Percentiles rank a stretch among this genome's conserved stretches.
Conservation (phyloP, 805 yeast species). For the Ascoidea tarda region DNA sequence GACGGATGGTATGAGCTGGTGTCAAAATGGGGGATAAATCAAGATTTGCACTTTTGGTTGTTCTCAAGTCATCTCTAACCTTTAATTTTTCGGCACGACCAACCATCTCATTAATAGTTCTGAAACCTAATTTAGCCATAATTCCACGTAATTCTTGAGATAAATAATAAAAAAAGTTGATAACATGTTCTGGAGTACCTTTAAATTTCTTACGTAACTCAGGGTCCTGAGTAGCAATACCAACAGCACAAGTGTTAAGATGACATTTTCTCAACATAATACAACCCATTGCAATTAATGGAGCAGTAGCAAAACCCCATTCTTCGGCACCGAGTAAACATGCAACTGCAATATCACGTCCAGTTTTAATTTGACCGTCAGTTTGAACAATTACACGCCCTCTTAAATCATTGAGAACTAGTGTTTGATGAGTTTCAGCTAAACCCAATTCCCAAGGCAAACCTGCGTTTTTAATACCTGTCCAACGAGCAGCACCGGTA, state of each 20-base stretch:
- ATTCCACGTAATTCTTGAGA: constrained; percentile 83
- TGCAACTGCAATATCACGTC: constrained; percentile 94
- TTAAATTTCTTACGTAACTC: constrained; percentile 79
- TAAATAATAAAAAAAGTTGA: constrained; percentile 91
- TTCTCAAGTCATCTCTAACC: constrained; percentile 75
- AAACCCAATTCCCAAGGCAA: constrained; percentile 98
- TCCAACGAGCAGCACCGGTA: constrained; percentile 98
- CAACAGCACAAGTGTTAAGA: constrained; percentile 90
- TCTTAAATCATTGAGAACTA: constrained; percentile 89
- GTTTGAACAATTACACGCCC: constrained; percentile 93
- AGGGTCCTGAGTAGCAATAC: constrained; percentile 98
- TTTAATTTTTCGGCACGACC: constrained; percentile 88
- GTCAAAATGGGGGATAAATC: constrained; percentile 90
- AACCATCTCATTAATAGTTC: constrained; percentile 95
- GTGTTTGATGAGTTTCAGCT: constrained; percentile 96
- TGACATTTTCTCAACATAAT: constrained; percentile 94
- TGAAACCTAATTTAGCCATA: constrained; percentile 92
- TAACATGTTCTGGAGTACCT: constrained; percentile 97
- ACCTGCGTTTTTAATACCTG: constrained; percentile 95
- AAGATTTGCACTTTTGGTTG: constrained; percentile 80
- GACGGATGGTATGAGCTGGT: constrained; percentile 92
- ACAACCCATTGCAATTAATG: constrained; percentile 95
- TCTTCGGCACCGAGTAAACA: constrained; percentile 96
- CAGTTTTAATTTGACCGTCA: constrained; percentile 97
- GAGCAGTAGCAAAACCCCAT: constrained; percentile 97